Base-by-base conservation (phyloP, 208 protist genomes). In the Crithidia fasciculata region DNA sequence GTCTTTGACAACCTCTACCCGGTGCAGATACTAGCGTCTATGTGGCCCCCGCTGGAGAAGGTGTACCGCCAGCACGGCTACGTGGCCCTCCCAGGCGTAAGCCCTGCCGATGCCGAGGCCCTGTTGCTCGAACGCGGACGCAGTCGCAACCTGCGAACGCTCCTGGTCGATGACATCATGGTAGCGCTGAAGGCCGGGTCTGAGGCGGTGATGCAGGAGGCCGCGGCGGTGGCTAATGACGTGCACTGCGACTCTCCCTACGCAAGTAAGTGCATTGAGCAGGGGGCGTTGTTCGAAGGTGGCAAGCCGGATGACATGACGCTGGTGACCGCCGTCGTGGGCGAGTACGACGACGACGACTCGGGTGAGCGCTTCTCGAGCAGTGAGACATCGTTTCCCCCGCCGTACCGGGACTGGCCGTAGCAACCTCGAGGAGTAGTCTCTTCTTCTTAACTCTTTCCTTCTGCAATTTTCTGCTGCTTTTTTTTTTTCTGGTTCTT, bases 271-370 rank as follows among this genome's bases (percentile, higher is more conserved):
- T 87, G 82, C 57, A 86, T 94, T 15, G 89, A 88, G 50, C 58
- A 78, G 3, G 89, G 89, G 4, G 83, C 78, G 9, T 78, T 87
- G 16, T 94, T 85, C 72, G 84, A 91, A 52, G 89, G 89, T n/a
- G 89, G 89, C 13, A 94, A 91, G 65, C 86, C 81, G 10, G 89
- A 94, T 50, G 89, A 94, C 72, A 94, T 94, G 75, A 91, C 89
- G 50, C 68, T 91, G 64, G 64, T 94, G 0, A 63, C 78, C 4
- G 84, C 86, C 40, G 67, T 94, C 7, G 81, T 94, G n/a, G 86
- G 81, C 43, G 72, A 83, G 45, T 80, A 84, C 45, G 81, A 82
- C 59, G 84, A 87, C 57, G 76, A 54, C 37, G 39, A 72, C 7
- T 71, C 78, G 9, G 81, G 84, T 8, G 85, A 89, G 19, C 86